phyloP scores from a whole-genome alignment of 345 rosid species.

The Eucalyptus microcorys region DNA sequence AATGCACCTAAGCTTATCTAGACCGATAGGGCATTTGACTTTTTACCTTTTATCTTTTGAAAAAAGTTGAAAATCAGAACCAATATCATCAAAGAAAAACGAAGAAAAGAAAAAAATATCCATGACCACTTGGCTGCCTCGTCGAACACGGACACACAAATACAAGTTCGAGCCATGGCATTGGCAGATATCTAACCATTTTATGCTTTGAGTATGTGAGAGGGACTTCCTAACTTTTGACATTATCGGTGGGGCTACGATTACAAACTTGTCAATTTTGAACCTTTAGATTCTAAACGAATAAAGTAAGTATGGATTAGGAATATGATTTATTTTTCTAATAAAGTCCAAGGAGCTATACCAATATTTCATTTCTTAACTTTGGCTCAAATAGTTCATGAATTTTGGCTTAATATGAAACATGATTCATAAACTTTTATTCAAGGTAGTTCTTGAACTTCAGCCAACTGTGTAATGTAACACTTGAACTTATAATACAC shows the following conservation, averaged over 20 bases:
- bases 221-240: neutral
- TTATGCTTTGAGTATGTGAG: neutral
- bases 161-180: neutral
- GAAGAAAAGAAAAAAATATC: neutral
- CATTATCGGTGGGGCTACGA: fast-evolving
- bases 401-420: fast-evolving
- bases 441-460: too few relatives aligned
- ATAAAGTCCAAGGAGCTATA: neutral
- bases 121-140: neutral
- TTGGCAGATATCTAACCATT: neutral
- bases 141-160: fast-evolving
- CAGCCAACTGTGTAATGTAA: fast-evolving
- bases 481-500: neutral
- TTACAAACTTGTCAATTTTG: fast-evolving
- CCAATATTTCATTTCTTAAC: neutral
- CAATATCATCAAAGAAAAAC: neutral
- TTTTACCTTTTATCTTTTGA: neutral
- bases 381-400: neutral
- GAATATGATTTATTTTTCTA: neutral
- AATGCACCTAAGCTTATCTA: neutral
- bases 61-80: neutral
- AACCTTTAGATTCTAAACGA: fast-evolving
- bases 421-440: too few relatives aligned
- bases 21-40: neutral
- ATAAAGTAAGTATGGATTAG: fast-evolving